These are phyloP conservation scores for Trichoderma lentiforme DNA, from an alignment of 2,329 filamentous ascomycete genomes.

Conservation along the genomic window DNA sequence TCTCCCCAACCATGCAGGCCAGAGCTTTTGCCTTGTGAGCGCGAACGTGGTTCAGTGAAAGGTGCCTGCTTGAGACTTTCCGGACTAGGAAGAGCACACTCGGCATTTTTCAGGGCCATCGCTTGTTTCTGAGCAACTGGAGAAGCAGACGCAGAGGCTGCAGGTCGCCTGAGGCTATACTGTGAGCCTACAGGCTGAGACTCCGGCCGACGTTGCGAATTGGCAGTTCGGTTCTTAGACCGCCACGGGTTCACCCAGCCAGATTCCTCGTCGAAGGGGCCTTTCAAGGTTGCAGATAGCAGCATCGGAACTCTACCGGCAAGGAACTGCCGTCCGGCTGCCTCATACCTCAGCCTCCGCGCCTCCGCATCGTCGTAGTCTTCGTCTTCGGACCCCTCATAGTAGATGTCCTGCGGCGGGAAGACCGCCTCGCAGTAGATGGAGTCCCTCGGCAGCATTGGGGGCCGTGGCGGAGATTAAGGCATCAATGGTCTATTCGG, in stretches of 20 bases:
- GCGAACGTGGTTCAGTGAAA: conserved; percentile 28
- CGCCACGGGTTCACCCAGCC: conserved; percentile 36
- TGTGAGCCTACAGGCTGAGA: background rate
- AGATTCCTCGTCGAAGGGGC: conserved; percentile 52
- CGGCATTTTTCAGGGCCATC: background rate
- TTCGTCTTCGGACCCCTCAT: conserved; percentile 56
- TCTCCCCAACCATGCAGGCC: conserved; percentile 29
- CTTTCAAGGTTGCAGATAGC: conserved; percentile 57
- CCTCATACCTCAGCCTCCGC: conserved; percentile 54
- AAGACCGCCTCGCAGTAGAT: conserved; percentile 48
- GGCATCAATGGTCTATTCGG: conserved; percentile 17
- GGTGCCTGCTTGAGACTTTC: conserved; percentile 38
- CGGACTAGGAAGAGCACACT: conserved; percentile 43
- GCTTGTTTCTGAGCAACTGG: background rate
- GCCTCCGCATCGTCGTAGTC: conserved; percentile 45
- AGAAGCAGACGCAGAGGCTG: background rate
- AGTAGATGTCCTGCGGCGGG: conserved; percentile 47
- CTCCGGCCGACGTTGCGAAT: background rate
- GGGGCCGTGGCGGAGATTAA: conserved; percentile 22
- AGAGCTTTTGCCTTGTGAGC: conserved; percentile 25
- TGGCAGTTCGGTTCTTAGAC: conserved; percentile 27
- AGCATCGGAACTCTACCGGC: conserved; percentile 54
- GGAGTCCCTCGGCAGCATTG: conserved; percentile 30
- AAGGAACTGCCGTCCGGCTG: conserved; percentile 56
- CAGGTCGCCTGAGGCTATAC: background rate